Evolutionary conservation across 257 asterid genomes (phyloP).

Genomic region (Fraxinus cuspidata): DNA sequence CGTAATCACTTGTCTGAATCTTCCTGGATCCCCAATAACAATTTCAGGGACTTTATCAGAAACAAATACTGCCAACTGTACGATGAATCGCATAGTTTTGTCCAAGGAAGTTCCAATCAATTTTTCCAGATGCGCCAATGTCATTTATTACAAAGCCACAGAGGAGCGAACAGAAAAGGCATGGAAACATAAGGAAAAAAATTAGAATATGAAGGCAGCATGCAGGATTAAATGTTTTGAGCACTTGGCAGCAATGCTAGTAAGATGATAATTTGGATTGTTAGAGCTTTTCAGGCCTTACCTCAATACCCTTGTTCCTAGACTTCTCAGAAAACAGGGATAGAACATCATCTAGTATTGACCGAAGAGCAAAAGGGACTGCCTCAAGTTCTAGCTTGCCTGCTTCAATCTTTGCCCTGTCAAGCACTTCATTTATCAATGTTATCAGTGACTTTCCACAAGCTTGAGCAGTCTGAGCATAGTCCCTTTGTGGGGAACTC

Average conservation of each 20-base stretch:
- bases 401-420: constrained; percentile 90
- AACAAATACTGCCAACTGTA: constrained; percentile 87
- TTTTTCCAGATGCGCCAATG: background rate
- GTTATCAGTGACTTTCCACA: constrained; percentile 86
- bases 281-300: constrained; percentile 27
- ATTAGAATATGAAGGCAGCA: constrained; percentile 15
- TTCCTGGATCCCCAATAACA: constrained; percentile 90
- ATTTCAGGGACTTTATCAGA: constrained; percentile 89
- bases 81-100: constrained; percentile 27
- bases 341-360: constrained; percentile 80
- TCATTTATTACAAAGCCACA: background rate
- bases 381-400: constrained; percentile 84
- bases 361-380: constrained; percentile 73
- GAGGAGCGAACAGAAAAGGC: background rate
- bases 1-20: constrained; percentile 90
- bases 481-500: constrained; percentile 86
- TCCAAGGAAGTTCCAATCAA: constrained; percentile 1
- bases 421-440: constrained; percentile 91
- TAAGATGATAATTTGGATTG: background rate
- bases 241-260: background rate
- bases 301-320: constrained; percentile 86
- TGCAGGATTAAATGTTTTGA: constrained; percentile 6
- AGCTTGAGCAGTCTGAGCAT: constrained; percentile 91
- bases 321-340: constrained; percentile 89
- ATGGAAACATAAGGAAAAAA: background rate